Base-by-base conservation (phyloP, 1,139 yeast genomes). In the Eremothecium gossypii region DNA sequence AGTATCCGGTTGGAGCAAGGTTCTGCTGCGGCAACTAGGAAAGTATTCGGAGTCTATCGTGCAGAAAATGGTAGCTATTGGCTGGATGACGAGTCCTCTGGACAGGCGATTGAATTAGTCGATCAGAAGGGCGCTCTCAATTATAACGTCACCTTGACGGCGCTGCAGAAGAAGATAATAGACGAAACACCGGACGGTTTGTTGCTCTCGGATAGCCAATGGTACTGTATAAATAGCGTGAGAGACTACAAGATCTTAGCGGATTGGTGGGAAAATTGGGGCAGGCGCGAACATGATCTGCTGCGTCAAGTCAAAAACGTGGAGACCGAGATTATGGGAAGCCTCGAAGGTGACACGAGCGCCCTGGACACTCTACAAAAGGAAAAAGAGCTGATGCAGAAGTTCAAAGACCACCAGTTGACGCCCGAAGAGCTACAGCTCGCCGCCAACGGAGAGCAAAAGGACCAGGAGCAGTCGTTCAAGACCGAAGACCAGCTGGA, bases 251-350 rank as follows among this genome's bases (percentile, higher is more conserved):
- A 72, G 1, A 59, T 58, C n/a, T 61, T 91, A 27, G 49, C 80
- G 7, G 57, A 64, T 9, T 83, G 94, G 86, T 68, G 89, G 42
- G 79, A 82, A 53, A 79, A 77, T 7, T 75, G 79, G 71, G 97
- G 97, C 3, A 68, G 67, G 41, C 69, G 96, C 37, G 98, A 91
- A 57, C 70, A 78, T 8, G 70, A 67, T 33, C 69, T 91, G 37
- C 65, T 74, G 31, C 80, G 80, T 49, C 95, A 85, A 54, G 62
- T 87, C 41, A 50, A 61, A 8, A 64, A 65, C 4, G 70, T 78
- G 7, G 73, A 75, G 49, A 79, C 74, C 8, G 71, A 74, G 13
- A 72, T 89, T 12, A 23, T 8, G 8, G 30, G 31, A 17, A 29
- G 34, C 23, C 12, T 40, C 4, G n/a, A 35, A 11, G 14, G 34